Conservation (phyloP, 768 basidiomycete genomes). For the Russula dissimulans region DNA sequence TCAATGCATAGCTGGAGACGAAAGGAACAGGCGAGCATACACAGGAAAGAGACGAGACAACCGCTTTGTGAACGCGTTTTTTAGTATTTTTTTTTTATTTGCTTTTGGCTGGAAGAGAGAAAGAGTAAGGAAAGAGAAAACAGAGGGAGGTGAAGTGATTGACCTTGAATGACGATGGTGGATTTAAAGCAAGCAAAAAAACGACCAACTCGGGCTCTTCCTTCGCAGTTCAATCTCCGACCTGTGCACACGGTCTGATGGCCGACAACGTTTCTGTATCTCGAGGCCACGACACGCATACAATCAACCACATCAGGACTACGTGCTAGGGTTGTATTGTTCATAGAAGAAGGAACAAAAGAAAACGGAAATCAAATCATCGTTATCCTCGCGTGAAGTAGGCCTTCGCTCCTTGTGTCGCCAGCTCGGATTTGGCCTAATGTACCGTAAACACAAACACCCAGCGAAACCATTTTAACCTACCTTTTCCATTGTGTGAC, state of each 20-base stretch:
- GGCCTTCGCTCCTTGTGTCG: conserved; percentile 75
- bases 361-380: background rate
- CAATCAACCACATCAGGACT: background rate
- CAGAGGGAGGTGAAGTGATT: conserved; percentile 24
- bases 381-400: conserved; percentile 79
- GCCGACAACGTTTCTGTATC: too few species aligned
- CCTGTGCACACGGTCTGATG: background rate
- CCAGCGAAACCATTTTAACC: background rate
- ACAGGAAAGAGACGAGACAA: conserved; percentile 69
- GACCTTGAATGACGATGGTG: conserved; percentile 57
- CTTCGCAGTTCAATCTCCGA: conserved; percentile 34
- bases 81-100: conserved; percentile 63
- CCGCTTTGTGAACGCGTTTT: conserved; percentile 59
- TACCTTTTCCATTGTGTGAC: conserved; percentile 84
- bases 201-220: conserved; percentile 16
- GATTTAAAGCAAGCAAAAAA: conserved; percentile 39
- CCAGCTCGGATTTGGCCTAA: conserved; percentile 78
- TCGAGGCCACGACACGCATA: background rate
- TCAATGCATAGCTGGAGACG: conserved; percentile 16
- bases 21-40: conserved; percentile 32
- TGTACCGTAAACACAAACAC: conserved; percentile 7
- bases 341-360: conserved; percentile 1
- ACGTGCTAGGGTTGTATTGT: background rate
- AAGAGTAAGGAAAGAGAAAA: conserved; percentile 14
- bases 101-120: conserved; percentile 28